Percentiles rank a stretch among this genome's conserved stretches.
Conservation (phyloP, 2,329 filamentous ascomycete genomes). For the Fusarium coffeatum region DNA sequence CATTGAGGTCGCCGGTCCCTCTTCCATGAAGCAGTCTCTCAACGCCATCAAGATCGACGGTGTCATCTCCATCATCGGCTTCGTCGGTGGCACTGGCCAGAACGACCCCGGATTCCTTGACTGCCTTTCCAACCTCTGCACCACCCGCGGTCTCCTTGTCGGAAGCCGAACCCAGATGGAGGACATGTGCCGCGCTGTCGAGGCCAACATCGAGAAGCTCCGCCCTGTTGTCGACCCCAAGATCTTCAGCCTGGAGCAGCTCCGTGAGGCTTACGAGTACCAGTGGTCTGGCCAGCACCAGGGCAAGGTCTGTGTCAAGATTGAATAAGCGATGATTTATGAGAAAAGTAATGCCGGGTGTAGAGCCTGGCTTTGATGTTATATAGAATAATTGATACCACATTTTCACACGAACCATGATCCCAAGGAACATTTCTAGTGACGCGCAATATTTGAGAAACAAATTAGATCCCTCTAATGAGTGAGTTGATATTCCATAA, state of each 20-base stretch:
- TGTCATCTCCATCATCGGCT: conserved; percentile 57
- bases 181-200: conserved; percentile 63
- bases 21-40: conserved; percentile 59
- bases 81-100: conserved; percentile 47
- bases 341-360: not conserved
- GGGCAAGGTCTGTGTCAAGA: conserved; percentile 54
- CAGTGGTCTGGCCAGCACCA: conserved; percentile 53
- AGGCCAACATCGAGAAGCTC: conserved; percentile 57
- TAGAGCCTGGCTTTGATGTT: not conserved
- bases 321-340: conserved; percentile 41
- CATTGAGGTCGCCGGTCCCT: conserved; percentile 60
- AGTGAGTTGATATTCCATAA: not conserved
- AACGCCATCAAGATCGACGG: conserved; percentile 60
- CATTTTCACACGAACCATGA: not conserved
- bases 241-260: conserved; percentile 58
- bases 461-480: not conserved
- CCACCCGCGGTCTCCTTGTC: conserved; percentile 59
- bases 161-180: conserved; percentile 62
- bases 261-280: conserved; percentile 59
- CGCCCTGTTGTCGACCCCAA: conserved; percentile 61
- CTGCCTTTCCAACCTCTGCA: conserved; percentile 51
- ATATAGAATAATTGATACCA: conserved; percentile 29
- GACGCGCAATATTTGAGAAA: not conserved
- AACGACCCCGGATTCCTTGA: conserved; percentile 52
- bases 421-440: not conserved